phyloP scores from a whole-genome alignment of 2,329 filamentous ascomycete species.

The Sarocladiaceae sp. region DNA sequence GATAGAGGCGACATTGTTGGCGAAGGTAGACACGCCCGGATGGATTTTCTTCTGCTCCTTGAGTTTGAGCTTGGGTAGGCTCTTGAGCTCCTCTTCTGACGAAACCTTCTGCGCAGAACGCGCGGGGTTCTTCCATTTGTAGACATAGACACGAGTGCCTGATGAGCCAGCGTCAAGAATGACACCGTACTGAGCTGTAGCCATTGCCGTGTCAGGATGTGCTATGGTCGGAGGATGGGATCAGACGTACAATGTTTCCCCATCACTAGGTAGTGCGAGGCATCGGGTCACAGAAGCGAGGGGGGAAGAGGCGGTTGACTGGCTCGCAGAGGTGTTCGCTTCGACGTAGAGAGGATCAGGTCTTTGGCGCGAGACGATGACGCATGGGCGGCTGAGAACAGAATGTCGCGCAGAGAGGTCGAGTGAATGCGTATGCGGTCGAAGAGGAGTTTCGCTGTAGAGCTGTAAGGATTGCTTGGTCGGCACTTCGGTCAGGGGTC shows the following conservation, averaged over 20 bases:
- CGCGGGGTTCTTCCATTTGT: slow-evolving; percentile 80
- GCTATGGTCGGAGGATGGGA: neutral
- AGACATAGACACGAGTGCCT: slow-evolving; percentile 89
- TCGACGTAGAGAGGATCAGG: neutral
- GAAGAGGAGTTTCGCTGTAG: neutral
- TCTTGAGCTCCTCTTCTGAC: slow-evolving; percentile 40
- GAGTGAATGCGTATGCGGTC: neutral
- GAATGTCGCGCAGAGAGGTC: neutral
- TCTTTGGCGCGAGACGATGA: neutral
- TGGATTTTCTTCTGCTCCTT: slow-evolving; percentile 90
- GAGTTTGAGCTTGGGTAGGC: slow-evolving; percentile 73
- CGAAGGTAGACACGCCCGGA: slow-evolving; percentile 88
- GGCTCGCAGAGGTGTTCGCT: neutral
- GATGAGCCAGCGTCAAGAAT: slow-evolving; percentile 97
- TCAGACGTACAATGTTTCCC: slow-evolving; percentile 29
- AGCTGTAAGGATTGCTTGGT: neutral
- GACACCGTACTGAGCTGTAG: slow-evolving; percentile 70
- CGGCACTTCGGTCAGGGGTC: slow-evolving; percentile 3
- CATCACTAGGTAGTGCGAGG: slow-evolving; percentile 17
- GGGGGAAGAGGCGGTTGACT: neutral
- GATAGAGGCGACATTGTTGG: slow-evolving; percentile 65
- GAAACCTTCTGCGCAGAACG: slow-evolving; percentile 50
- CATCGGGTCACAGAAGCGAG: slow-evolving; percentile 5
- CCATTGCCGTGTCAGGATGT: slow-evolving; percentile 14
- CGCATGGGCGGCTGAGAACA: too few species aligned